phyloP scores from a whole-genome alignment of 2,329 filamentous ascomycete genomes.

The Stachybotrys chartarum region DNA sequence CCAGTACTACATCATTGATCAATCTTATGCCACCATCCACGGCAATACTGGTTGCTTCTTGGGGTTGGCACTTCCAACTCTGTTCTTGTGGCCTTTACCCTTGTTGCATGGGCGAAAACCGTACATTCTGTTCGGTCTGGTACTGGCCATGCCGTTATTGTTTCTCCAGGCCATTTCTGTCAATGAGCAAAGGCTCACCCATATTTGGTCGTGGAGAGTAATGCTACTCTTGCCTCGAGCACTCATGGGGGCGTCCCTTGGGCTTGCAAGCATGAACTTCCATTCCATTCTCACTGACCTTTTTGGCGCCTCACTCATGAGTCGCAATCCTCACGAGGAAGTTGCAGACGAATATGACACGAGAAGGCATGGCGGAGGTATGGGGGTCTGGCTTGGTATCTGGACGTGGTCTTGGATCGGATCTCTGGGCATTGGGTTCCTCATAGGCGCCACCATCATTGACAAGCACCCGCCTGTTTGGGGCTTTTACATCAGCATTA shows the following conservation, averaged over 20 bases:
- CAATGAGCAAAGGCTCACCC: slow-evolving; percentile 46
- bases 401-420: slow-evolving; percentile 75
- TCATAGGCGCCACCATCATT: slow-evolving; percentile 64
- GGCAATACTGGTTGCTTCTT: slow-evolving; percentile 69
- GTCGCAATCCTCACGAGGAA: slow-evolving; percentile 65
- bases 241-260: slow-evolving; percentile 61
- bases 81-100: slow-evolving; percentile 67
- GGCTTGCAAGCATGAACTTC: slow-evolving; percentile 73
- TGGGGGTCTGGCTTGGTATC: slow-evolving; percentile 72
- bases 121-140: slow-evolving; percentile 63
- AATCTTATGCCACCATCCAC: slow-evolving; percentile 58
- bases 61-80: slow-evolving; percentile 62
- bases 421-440: slow-evolving; percentile 64
- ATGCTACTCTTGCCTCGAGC: slow-evolving; percentile 57
- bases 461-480: slow-evolving; percentile 56
- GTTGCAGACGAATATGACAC: slow-evolving; percentile 60
- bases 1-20: slow-evolving; percentile 68
- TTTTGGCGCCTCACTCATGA: slow-evolving; percentile 71
- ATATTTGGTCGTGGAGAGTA: slow-evolving; percentile 47
- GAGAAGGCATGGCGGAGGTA: slow-evolving; percentile 67
- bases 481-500: slow-evolving; percentile 70
- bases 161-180: slow-evolving; percentile 70
- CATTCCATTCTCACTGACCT: slow-evolving; percentile 65
- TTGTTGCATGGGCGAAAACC: slow-evolving; percentile 71
- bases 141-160: slow-evolving; percentile 63